Evolutionary conservation across 2,329 filamentous ascomycete genomes (phyloP).

Genomic region (Lasiodiplodia hormozganensis): DNA sequence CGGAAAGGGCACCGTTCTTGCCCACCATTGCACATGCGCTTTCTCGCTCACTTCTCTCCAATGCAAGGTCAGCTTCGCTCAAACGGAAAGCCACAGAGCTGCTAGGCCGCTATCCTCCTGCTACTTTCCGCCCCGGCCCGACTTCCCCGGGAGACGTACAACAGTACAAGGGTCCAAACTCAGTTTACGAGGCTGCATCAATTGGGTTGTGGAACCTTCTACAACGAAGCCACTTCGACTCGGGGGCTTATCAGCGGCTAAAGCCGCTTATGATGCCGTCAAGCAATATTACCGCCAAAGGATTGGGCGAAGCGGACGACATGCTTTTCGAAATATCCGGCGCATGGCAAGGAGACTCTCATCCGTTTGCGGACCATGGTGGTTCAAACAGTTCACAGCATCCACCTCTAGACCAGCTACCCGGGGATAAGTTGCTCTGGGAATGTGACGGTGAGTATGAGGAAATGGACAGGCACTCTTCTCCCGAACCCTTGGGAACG

Average conservation of each 20-base stretch:
- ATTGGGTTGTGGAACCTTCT: constrained; percentile 27
- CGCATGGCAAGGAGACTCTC: not conserved
- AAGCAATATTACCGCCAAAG: not conserved
- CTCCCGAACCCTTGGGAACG: too few relatives aligned
- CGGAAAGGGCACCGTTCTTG: constrained; percentile 32
- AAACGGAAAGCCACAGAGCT: constrained; percentile 30
- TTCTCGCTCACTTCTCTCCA: constrained; percentile 30
- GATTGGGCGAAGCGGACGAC: not conserved
- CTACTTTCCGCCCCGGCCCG: constrained; percentile 9
- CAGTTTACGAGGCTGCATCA: constrained; percentile 16
- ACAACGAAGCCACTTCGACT: constrained; percentile 27
- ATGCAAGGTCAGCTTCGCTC: constrained; percentile 30
- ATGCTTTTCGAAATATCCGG: not conserved
- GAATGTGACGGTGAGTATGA: not conserved
- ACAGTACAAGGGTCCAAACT: not conserved
- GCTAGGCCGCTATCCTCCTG: not conserved
- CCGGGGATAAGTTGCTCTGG: constrained; percentile 28
- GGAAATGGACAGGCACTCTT: not conserved
- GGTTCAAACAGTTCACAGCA: not conserved
- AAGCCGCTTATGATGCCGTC: constrained; percentile 9
- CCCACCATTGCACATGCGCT: constrained; percentile 33
- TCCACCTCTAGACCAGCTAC: not conserved
- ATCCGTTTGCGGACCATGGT: not conserved
- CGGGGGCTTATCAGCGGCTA: constrained; percentile 21
- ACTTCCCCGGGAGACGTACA: constrained; percentile 12